Base-by-base conservation (phyloP, 345 rosid genomes). In the Pistacia atlantica region DNA sequence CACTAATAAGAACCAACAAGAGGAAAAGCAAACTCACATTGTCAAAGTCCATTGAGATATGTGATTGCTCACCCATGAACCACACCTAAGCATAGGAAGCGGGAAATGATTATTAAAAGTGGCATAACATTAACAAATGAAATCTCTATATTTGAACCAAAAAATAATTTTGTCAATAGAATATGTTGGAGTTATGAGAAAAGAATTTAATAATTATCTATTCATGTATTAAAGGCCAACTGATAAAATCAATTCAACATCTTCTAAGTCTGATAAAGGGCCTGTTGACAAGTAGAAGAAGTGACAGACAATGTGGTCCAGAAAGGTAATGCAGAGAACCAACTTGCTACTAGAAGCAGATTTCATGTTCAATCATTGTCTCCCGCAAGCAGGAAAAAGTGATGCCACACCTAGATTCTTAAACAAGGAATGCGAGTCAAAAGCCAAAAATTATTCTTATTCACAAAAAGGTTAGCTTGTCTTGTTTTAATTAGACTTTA, bases 21-120 rank as follows among this genome's bases (percentile, higher is more conserved):
- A 73, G 68, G 46, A 42, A 16, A 54, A 65, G 76, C 37, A 59
- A 75, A 83, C 98, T 90, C 79, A 91, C 98, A 80, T 84, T 84
- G 85, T 90, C 95, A 49, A 95, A 86, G 78, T 95, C 97, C 94
- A 90, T 85, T 58, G 97, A 87, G 52, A 95, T 88, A 85, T 90
- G 97, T 25, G 98, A 90, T 65, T 90, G 94, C 82, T 90, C 90
- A 64, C 97, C 97, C 91, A 95, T 91, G 87, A 95, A 91, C 79
- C 83, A 80, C 76, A 95, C 97, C 98, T 95, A 78, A 71, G 71
- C 72, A 51, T 67, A 0, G 8, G 46, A 42, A 42, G 46, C 9
- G 8, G 9, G 46, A 42, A 42, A 42, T 5, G 46, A 42, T 42
- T 42, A 42, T 42, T 42, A 5, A 42, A 42, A 7, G 46, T 42